Percentiles rank a stretch among this genome's conserved stretches.
Conservation (phyloP, 1,284 basidiomycete species). For the Thecaphora thlaspeos region DNA sequence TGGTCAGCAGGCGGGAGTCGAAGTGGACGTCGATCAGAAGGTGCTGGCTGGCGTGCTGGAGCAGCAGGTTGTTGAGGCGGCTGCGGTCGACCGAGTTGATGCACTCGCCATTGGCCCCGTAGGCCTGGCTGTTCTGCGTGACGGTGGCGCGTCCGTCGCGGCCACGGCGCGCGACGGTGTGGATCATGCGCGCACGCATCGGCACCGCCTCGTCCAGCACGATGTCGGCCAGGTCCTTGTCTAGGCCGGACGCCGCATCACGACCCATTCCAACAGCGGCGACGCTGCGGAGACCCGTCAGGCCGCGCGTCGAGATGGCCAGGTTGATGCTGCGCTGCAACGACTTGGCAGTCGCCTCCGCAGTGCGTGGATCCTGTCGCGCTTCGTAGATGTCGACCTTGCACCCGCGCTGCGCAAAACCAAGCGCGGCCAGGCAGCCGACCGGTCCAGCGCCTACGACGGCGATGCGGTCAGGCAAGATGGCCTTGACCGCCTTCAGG, state of each 20-base stretch:
- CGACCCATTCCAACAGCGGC: conserved; percentile 9
- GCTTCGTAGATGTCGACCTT: conserved; percentile 83
- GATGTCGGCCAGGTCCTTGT: conserved; percentile 66
- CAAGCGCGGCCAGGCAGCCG: conserved; percentile 84
- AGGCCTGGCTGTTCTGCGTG: conserved; percentile 64
- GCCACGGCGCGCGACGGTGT: conserved; percentile 61
- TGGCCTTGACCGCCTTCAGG: conserved; percentile 5
- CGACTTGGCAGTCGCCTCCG: conserved; percentile 21
- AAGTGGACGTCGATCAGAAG: conserved; percentile 73
- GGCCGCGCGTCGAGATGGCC: conserved; percentile 88
- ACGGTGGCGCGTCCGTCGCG: conserved; percentile 18
- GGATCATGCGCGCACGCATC: conserved; percentile 95
- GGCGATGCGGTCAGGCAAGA: conserved; percentile 52
- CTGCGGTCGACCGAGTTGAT: conserved; percentile 91
- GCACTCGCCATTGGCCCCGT: conserved; percentile 83
- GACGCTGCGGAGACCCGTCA: conserved; percentile 78
- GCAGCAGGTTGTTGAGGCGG: conserved; percentile 79
- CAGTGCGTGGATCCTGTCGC: conserved; percentile 64
- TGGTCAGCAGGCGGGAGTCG: conserved; percentile 72
- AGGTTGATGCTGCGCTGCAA: conserved; percentile 82
- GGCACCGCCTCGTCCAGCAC: conserved; percentile 82
- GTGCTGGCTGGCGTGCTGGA: conserved; percentile 68
- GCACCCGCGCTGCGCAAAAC: conserved; percentile 85
- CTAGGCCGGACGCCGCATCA: not conserved
- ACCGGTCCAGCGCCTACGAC: conserved; percentile 85